Conservation (phyloP, 1,284 basidiomycete species). For the Irpex rosettiformis region DNA sequence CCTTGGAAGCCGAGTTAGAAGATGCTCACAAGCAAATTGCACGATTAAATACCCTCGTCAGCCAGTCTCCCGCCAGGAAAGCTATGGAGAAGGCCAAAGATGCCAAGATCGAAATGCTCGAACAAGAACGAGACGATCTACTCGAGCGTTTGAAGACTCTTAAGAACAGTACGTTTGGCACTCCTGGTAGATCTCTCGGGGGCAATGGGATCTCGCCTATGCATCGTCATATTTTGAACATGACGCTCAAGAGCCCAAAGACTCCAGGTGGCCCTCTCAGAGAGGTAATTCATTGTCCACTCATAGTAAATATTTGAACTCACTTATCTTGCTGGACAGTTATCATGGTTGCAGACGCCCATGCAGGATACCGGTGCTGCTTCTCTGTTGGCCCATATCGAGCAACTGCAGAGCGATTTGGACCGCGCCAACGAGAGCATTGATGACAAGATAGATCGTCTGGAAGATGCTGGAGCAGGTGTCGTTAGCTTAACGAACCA, state of each 20-base stretch:
- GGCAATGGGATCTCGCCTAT: conserved; percentile 64
- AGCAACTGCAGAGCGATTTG: conserved; percentile 65
- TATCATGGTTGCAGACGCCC: conserved; percentile 68
- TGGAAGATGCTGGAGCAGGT: conserved; percentile 73
- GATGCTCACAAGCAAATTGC: conserved; percentile 80
- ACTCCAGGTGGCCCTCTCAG: conserved; percentile 74
- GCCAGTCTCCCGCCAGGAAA: conserved; percentile 71
- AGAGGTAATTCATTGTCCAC: conserved; percentile 51
- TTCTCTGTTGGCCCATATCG: conserved; percentile 62
- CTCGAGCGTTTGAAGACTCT: conserved; percentile 62
- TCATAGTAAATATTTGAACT: neutral
- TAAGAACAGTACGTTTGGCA: conserved; percentile 42
- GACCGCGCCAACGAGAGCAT: conserved; percentile 77
- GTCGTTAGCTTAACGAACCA: conserved; percentile 66
- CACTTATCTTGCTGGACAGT: conserved; percentile 32
- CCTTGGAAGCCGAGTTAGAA: conserved; percentile 75
- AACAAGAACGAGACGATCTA: conserved; percentile 73
- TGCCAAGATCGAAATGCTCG: conserved; percentile 66
- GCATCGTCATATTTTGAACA: conserved; percentile 63
- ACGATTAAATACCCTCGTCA: conserved; percentile 62
- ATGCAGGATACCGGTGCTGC: conserved; percentile 47
- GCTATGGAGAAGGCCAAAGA: conserved; percentile 74
- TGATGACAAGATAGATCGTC: conserved; percentile 79
- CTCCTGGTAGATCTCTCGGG: conserved; percentile 53
- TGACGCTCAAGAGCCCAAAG: conserved; percentile 64